phyloP scores from a whole-genome alignment of 345 rosid genomes.

The Eucalyptus rudis region DNA sequence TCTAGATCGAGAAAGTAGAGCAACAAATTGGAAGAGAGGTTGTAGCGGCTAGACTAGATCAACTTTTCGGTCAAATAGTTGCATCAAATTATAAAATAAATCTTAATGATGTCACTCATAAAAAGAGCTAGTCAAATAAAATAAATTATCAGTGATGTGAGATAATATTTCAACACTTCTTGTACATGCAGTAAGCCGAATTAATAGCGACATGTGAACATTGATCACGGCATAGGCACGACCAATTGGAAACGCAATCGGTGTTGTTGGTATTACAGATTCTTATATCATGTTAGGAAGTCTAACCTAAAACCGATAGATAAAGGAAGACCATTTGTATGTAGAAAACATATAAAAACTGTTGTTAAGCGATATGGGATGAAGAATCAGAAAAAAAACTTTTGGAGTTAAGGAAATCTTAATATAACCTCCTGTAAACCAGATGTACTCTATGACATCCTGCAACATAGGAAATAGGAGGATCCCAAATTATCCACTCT shows the following conservation, averaged over 20 bases:
- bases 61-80: background rate
- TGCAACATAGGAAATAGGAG: background rate
- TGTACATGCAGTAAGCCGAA: rapidly evolving
- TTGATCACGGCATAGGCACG: background rate
- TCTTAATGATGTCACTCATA: background rate
- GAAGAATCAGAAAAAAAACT: background rate
- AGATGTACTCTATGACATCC: background rate
- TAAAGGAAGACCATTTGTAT: background rate
- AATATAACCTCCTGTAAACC: background rate
- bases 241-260: background rate
- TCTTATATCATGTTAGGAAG: background rate
- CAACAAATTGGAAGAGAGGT: background rate
- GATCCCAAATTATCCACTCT: background rate
- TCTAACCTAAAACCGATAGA: background rate
- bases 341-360: background rate
- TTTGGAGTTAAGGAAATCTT: background rate
- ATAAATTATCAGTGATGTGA: background rate
- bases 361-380: background rate
- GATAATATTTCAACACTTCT: background rate
- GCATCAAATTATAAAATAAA: background rate
- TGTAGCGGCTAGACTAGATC: background rate
- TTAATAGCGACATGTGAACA: background rate
- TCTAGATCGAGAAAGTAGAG: background rate
- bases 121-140: background rate
- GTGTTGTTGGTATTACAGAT: too few species aligned